phyloP scores from a whole-genome alignment of 345 rosid species.

The Toxicodendron radicans region DNA sequence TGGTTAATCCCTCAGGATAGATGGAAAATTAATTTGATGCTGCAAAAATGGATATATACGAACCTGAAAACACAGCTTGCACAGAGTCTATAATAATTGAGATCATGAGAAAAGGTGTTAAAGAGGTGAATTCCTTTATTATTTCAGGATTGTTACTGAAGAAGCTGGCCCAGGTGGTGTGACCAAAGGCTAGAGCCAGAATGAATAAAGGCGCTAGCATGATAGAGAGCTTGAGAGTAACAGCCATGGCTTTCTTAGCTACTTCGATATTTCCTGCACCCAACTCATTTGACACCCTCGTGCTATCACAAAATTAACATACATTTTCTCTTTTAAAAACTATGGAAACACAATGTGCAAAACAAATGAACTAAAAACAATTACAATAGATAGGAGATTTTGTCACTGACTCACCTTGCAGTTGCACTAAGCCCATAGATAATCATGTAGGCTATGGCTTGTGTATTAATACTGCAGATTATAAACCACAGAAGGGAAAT shows the following conservation, averaged over 20 bases:
- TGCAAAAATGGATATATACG: neutral
- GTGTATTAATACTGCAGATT: too few relatives aligned
- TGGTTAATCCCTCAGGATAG: neutral
- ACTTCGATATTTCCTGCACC: slow-evolving; percentile 33
- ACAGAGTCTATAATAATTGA: slow-evolving; percentile 58
- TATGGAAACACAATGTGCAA: neutral
- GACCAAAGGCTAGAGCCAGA: slow-evolving; percentile 42
- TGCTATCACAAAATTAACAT: slow-evolving; percentile 34
- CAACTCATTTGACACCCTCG: slow-evolving; percentile 41
- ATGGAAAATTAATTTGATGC: too few relatives aligned
- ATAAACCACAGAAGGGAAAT: too few relatives aligned
- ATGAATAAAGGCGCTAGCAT: slow-evolving; percentile 48
- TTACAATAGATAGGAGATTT: too few relatives aligned
- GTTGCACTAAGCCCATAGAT: too few relatives aligned
- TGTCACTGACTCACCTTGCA: too few relatives aligned
- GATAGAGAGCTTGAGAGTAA: slow-evolving; percentile 51
- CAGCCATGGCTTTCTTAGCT: neutral
- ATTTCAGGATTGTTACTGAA: slow-evolving; percentile 46
- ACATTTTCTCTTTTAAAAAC: neutral
- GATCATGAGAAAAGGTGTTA: slow-evolving; percentile 54
- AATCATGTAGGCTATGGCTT: too few relatives aligned
- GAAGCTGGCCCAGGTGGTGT: slow-evolving; percentile 55
- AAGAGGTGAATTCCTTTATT: slow-evolving; percentile 40
- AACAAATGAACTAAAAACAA: neutral
- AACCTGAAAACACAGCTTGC: slow-evolving; percentile 45